Conservation (phyloP, 139 green algal genomes). For the Chlorella sp. region DNA sequence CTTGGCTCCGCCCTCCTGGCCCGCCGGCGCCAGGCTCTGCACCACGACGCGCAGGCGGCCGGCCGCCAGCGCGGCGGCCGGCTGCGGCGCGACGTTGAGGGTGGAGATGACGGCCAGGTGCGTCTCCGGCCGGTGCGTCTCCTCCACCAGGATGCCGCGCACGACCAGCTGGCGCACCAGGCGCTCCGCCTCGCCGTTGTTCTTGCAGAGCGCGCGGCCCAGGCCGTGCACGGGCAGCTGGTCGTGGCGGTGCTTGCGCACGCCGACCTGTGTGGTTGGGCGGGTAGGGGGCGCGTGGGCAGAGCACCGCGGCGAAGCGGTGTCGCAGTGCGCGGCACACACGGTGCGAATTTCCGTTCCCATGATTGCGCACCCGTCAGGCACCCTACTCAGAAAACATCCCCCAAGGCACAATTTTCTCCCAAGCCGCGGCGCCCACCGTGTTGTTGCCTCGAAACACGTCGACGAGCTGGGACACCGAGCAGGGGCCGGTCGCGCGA, state of each 20-base stretch:
- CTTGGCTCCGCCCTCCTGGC: neutral
- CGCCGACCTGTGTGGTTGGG: conserved; percentile 37
- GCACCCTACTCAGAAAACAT: too few relatives aligned
- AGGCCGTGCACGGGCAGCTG: conserved; percentile 38
- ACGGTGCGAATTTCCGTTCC: too few relatives aligned
- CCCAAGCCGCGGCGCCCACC: too few relatives aligned
- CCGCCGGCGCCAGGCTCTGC: neutral
- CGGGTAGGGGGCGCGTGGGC: too few relatives aligned
- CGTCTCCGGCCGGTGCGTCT: conserved; percentile 40
- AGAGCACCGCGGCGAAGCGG: too few relatives aligned
- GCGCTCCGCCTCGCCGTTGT: conserved; percentile 43
- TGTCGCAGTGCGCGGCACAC: too few relatives aligned
- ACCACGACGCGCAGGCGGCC: neutral
- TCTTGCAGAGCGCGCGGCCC: conserved; percentile 28
- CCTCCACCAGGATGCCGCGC: conserved; percentile 47
- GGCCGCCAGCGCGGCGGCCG: neutral
- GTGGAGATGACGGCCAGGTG: conserved; percentile 31
- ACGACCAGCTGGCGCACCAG: conserved; percentile 60
- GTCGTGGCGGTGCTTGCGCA: conserved; percentile 40
- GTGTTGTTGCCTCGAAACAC: too few relatives aligned
- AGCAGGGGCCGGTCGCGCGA: too few relatives aligned
- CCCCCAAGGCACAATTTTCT: too few relatives aligned
- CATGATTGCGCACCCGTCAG: too few relatives aligned
- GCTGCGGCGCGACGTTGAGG: too few relatives aligned
- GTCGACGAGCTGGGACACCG: too few relatives aligned